Evolutionary conservation across 257 asterid genomes (phyloP).

Genomic region (Jasminum sambac): DNA sequence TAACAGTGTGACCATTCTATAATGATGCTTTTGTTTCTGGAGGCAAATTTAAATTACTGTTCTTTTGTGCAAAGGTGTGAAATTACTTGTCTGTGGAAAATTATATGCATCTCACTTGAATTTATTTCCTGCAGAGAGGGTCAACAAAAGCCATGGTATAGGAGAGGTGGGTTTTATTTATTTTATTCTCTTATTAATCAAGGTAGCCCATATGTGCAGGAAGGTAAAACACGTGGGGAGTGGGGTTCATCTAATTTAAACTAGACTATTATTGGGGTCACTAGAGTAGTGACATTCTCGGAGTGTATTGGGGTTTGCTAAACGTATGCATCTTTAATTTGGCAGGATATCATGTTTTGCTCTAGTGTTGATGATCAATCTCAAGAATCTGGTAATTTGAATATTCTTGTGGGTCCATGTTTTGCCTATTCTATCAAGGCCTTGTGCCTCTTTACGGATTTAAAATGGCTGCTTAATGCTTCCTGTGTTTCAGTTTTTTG

Average conservation of each 20-base stretch:
- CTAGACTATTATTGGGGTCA: background rate
- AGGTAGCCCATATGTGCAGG: background rate
- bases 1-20: background rate
- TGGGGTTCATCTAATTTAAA: background rate
- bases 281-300: background rate
- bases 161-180: constrained; percentile 44
- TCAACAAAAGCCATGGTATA: constrained; percentile 46
- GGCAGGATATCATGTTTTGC: constrained; percentile 69
- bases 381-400: constrained; percentile 57
- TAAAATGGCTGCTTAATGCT: constrained; percentile 7
- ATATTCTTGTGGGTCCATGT: background rate
- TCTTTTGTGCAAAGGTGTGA: background rate
- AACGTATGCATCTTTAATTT: constrained; percentile 17
- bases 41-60: background rate
- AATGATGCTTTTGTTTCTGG: background rate
- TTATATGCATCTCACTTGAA: constrained; percentile 27
- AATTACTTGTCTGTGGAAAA: constrained; percentile 2
- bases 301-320: background rate
- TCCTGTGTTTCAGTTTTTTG: constrained; percentile 66
- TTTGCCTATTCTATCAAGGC: background rate
- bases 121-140: constrained; percentile 59
- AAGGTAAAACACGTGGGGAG: no score
- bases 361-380: constrained; percentile 62
- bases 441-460: constrained; percentile 2
- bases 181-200: background rate